Evolutionary conservation across 768 basidiomycete genomes (phyloP).

Genomic region (Xanthoconium purpureum): DNA sequence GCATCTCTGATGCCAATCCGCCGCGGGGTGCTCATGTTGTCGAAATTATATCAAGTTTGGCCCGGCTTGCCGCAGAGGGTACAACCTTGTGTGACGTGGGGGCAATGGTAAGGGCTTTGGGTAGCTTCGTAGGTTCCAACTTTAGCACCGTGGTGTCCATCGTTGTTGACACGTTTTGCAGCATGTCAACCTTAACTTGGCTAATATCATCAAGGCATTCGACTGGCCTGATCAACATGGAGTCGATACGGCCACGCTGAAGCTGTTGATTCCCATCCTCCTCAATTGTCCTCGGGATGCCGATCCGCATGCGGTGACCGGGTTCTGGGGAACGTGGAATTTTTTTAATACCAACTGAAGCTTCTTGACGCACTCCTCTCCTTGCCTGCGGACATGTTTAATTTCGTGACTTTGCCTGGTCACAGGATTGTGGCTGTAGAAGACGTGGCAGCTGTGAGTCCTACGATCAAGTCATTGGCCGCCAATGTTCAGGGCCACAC

Average conservation of each 20-base stretch:
- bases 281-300: conserved; percentile 75
- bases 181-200: conserved; percentile 73
- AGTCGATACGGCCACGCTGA: conserved; percentile 85
- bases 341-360: conserved; percentile 79
- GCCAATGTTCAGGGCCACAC: conserved; percentile 88
- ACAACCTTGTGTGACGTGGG: conserved; percentile 70
- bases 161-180: conserved; percentile 30
- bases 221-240: conserved; percentile 82
- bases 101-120: conserved; percentile 67
- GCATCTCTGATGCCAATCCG: conserved; percentile 66
- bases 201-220: conserved; percentile 78
- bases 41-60: conserved; percentile 67
- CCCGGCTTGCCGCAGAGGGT: conserved; percentile 71
- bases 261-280: conserved; percentile 85
- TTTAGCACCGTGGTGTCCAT: neutral
- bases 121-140: conserved; percentile 60
- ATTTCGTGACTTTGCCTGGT: conserved; percentile 84
- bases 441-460: conserved; percentile 79
- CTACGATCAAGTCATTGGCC: conserved; percentile 89
- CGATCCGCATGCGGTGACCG: conserved; percentile 75
- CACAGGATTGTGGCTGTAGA: conserved; percentile 83
- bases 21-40: conserved; percentile 68
- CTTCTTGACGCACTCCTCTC: conserved; percentile 87
- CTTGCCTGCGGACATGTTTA: conserved; percentile 87
- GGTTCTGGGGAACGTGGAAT: conserved; percentile 88